phyloP scores from a whole-genome alignment of 1,284 basidiomycete genomes.

The Melampsora occidentalis region DNA sequence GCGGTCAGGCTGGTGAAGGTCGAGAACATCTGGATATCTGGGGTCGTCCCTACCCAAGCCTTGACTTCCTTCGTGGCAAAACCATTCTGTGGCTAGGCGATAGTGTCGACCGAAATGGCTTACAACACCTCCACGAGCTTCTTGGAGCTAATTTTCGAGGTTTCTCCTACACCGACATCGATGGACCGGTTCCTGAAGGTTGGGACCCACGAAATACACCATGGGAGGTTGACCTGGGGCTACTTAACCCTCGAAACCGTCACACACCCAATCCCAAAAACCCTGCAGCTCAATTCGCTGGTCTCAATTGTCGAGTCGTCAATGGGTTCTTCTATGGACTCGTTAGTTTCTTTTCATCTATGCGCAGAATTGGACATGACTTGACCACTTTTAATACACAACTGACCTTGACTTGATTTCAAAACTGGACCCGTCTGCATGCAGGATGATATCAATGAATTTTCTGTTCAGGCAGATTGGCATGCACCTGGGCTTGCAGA shows the following conservation, averaged over 20 bases:
- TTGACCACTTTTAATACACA: neutral
- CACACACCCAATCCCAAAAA: constrained; percentile 6
- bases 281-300: constrained; percentile 47
- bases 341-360: constrained; percentile 32
- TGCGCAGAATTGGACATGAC: too few species aligned
- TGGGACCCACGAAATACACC: constrained; percentile 23
- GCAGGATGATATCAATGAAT: constrained; percentile 50
- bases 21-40: neutral
- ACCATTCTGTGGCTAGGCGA: constrained; percentile 50
- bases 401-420: neutral
- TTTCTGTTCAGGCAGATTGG: constrained; percentile 49
- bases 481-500: constrained; percentile 49
- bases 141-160: constrained; percentile 13
- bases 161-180: constrained; percentile 19
- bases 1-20: neutral
- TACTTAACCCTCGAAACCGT: constrained; percentile 17
- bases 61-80: constrained; percentile 48
- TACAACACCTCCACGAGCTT: constrained; percentile 48
- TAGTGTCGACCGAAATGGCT: constrained; percentile 50
- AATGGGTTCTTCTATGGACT: constrained; percentile 51
- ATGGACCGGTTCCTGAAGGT: neutral
- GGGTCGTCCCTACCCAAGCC: constrained; percentile 34
- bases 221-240: constrained; percentile 38
- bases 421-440: neutral
- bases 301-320: constrained; percentile 46